A percentile compares a stretch with the other conserved stretches of the same genome.
These are phyloP conservation scores for Trichoderma simmonsii DNA, from an alignment of 2,329 filamentous ascomycete genomes.

Conservation along the genomic window DNA sequence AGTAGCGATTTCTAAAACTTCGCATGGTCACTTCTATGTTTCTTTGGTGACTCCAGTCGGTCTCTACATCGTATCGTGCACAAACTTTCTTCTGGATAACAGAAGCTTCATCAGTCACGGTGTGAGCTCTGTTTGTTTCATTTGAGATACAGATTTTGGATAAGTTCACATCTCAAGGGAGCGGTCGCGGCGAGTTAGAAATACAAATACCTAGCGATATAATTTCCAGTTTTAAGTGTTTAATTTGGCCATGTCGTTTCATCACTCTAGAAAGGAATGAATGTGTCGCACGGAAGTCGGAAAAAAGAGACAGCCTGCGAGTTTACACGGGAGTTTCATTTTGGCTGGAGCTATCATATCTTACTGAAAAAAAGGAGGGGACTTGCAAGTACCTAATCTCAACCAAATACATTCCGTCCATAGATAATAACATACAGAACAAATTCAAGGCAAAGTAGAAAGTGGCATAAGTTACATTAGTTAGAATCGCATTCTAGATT, in stretches of 20 bases:
- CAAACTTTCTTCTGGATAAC: not conserved
- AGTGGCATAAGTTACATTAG: too few species aligned
- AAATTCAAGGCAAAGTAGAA: not conserved
- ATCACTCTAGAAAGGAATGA: not conserved
- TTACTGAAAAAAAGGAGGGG: not conserved
- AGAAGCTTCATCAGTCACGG: not conserved
- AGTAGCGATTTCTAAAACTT: not conserved
- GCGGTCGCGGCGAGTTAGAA: not conserved
- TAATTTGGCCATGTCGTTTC: not conserved
- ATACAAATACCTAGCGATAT: not conserved
- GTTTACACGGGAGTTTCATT: not conserved
- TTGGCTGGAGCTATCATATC: not conserved
- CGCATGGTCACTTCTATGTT: not conserved
- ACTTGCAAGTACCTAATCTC: not conserved
- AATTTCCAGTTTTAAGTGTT: not conserved
- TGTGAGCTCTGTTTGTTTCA: not conserved
- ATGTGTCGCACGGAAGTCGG: not conserved
- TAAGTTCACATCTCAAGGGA: not conserved
- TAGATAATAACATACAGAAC: not conserved
- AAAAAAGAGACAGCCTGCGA: not conserved
- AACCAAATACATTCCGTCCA: not conserved
- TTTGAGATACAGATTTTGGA: not conserved
- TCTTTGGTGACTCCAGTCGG: not conserved
- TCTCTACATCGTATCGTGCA: not conserved
- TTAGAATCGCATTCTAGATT: not conserved